These are phyloP conservation scores for Gnaphalium uliginosum DNA, from an alignment of 129 eudicot species.

Conservation along the genomic window DNA sequence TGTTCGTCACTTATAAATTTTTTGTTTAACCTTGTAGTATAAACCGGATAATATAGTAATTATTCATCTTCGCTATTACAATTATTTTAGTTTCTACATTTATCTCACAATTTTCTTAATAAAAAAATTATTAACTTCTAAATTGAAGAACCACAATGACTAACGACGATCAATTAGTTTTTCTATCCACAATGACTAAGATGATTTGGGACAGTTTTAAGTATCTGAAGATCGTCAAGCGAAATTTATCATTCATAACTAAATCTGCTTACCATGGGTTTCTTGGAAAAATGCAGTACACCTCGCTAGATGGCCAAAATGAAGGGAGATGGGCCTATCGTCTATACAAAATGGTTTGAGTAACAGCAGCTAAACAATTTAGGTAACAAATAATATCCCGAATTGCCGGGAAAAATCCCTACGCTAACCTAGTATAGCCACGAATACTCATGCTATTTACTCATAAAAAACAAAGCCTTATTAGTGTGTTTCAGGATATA, in stretches of 20 bases:
- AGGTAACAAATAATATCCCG: slow-evolving; percentile 2
- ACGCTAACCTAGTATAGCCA: slow-evolving; percentile 7
- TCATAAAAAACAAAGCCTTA: slow-evolving; percentile 22
- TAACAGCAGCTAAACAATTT: neutral
- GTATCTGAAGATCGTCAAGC: neutral
- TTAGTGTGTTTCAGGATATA: neutral
- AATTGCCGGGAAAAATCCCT: neutral
- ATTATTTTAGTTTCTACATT: too few species aligned
- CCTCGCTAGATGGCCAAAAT: slow-evolving; percentile 25
- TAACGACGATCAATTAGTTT: too few species aligned
- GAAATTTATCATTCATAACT: neutral
- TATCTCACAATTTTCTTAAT: too few species aligned
- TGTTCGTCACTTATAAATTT: too few species aligned
- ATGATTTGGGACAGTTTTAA: neutral
- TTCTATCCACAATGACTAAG: too few species aligned
- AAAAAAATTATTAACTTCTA: too few species aligned
- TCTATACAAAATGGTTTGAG: slow-evolving; percentile 22
- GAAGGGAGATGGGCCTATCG: slow-evolving; percentile 16
- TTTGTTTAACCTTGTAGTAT: too few species aligned
- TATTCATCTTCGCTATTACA: too few species aligned
- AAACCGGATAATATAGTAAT: too few species aligned
- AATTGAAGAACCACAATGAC: neutral
- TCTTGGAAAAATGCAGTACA: slow-evolving; percentile 7
- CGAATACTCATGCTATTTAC: slow-evolving; percentile 24
- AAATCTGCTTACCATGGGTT: neutral